Evolutionary conservation across 2,329 filamentous ascomycete genomes (phyloP).

Genomic region (Ceratocystis cubensis): DNA sequence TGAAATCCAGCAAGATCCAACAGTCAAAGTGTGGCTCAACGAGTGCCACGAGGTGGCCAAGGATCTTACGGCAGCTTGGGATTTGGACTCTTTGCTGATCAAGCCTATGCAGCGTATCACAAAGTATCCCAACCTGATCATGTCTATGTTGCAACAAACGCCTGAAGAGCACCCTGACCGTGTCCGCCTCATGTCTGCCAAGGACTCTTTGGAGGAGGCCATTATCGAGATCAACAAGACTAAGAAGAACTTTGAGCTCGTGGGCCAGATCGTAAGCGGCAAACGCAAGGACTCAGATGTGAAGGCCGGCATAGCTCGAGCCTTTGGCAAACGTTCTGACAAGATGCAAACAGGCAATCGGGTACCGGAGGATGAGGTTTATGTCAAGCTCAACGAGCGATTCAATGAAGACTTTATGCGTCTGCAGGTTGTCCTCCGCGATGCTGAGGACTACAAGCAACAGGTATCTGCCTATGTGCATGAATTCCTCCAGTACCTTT

Average conservation of each 20-base stretch:
- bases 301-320: slow-evolving; percentile 70
- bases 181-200: slow-evolving; percentile 44
- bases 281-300: slow-evolving; percentile 85
- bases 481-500: slow-evolving; percentile 67
- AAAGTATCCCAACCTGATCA: slow-evolving; percentile 82
- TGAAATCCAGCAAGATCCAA: slow-evolving; percentile 49
- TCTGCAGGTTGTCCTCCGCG: slow-evolving; percentile 79
- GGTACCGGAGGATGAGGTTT: slow-evolving; percentile 66
- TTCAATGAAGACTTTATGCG: slow-evolving; percentile 89
- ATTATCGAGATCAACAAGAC: slow-evolving; percentile 84
- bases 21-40: slow-evolving; percentile 71
- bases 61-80: slow-evolving; percentile 88
- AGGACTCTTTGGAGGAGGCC: slow-evolving; percentile 47
- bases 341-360: slow-evolving; percentile 55
- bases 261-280: slow-evolving; percentile 68
- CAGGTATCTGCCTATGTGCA: slow-evolving; percentile 68
- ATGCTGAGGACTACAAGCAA: slow-evolving; percentile 87
- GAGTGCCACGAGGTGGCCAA: slow-evolving; percentile 88
- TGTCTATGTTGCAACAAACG: slow-evolving; percentile 66
- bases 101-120: slow-evolving; percentile 92
- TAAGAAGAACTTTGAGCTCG: slow-evolving; percentile 86
- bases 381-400: slow-evolving; percentile 67
- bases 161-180: slow-evolving; percentile 74
- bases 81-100: slow-evolving; percentile 87
- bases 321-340: slow-evolving; percentile 78